Base-by-base conservation (phyloP, 345 rosid species). In the Lumnitzera racemosa region DNA sequence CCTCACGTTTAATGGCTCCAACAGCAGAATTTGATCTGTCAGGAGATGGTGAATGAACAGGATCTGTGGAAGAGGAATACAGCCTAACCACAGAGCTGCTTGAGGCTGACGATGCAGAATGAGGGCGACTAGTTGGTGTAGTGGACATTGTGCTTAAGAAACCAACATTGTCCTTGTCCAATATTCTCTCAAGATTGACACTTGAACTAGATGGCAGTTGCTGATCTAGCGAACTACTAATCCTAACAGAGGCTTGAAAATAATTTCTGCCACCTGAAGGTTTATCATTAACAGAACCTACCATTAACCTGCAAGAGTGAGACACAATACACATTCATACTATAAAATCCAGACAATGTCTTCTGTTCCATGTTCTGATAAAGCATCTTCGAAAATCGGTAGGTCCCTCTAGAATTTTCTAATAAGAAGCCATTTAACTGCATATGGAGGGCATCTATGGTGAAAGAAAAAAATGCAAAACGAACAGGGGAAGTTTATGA, bases 1-100 rank as follows among this genome's bases (percentile, higher is more conserved):
- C 95, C 72, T 89, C 98, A 68, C 95, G 96, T 79, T 78, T 86
- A 58, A 91, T 91, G 67, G 96, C 88, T 71, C 96, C 95, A 74
- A 83, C 86, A 51, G 74, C 80, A 75, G 81, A 76, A 65, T 85
- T 74, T 55, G 94, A 66, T 79, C 94, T 76, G 15, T 83, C 96
- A 53, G 91, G 94, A 72, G 96, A 89, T 73, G 96, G 98, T 59
- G 87, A 96, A 68, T 92, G 96, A 73, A 89, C 91, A 64, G 96
- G 96, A 72, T 89, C 98, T 50, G 81, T 81, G 51, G 96, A 83
- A 62, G 98, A 92, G 41, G 88, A 87, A 75, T 87, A 87, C 61
- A 85, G 86, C 63, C 95, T 92, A 72, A 85, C 78, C 64, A 73
- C 85, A 47, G 91, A 81, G 74, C 78, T 86, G 78, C 79, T 80